phyloP scores from a whole-genome alignment of 1,139 yeast genomes.

The Suhomyces choctaworum region DNA sequence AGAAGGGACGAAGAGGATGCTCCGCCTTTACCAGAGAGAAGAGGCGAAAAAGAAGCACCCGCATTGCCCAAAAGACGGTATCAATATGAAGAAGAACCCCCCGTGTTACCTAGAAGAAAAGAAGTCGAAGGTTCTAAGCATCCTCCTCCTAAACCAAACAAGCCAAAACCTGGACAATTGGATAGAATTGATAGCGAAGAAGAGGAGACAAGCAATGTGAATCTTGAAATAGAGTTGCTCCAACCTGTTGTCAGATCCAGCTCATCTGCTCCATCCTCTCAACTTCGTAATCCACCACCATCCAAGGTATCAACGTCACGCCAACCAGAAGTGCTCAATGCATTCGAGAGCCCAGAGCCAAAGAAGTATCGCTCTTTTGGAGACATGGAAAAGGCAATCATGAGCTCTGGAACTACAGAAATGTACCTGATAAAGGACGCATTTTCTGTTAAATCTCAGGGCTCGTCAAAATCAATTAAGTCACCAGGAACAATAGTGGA shows the following conservation, averaged over 20 bases:
- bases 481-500: too few species aligned
- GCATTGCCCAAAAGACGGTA: constrained; percentile 19
- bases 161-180: too few species aligned
- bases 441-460: background rate
- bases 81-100: constrained; percentile 2
- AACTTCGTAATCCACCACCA: too few species aligned
- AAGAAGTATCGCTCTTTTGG: background rate
- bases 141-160: constrained; percentile 18
- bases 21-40: constrained; percentile 19
- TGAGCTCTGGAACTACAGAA: background rate
- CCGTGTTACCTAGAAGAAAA: constrained; percentile 8
- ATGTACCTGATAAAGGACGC: background rate
- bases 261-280: too few species aligned
- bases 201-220: too few species aligned
- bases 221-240: constrained; percentile 22
- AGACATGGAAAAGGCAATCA: background rate
- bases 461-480: background rate
- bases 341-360: background rate
- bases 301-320: too few species aligned
- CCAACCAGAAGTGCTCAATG: background rate
- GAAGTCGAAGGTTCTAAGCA: background rate
- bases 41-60: constrained; percentile 11
- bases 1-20: constrained; percentile 14
- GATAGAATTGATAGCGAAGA: too few species aligned
- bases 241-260: constrained; percentile 21